These are phyloP conservation scores for Nannochloropsis oceanica DNA, from an alignment of 108 stramenopile species.

Conservation along the genomic window DNA sequence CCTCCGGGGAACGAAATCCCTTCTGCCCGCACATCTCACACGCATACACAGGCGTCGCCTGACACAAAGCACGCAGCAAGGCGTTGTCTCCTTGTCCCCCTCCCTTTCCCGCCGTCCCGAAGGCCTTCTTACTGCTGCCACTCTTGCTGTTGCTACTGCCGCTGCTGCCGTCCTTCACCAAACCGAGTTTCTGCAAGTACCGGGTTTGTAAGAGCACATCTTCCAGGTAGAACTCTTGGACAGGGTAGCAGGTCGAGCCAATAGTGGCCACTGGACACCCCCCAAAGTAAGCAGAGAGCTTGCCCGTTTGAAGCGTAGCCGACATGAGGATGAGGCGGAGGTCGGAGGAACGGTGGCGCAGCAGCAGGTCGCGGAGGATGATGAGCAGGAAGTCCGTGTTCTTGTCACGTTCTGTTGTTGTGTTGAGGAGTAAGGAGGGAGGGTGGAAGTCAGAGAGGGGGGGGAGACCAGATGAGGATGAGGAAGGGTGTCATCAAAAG, in stretches of 20 bases:
- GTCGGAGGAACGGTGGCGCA: slow-evolving; percentile 1
- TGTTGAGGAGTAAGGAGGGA: background rate
- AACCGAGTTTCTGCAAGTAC: slow-evolving; percentile 21
- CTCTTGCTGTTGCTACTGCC: background rate
- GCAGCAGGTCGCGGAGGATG: slow-evolving; percentile 27
- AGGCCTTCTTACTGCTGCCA: background rate
- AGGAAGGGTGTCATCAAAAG: too few species aligned
- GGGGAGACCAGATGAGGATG: too few species aligned
- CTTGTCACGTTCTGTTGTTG: slow-evolving; percentile 32
- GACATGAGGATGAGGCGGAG: slow-evolving; percentile 77
- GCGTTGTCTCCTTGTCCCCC: background rate
- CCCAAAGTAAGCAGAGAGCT: slow-evolving; percentile 63
- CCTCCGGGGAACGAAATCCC: slow-evolving; percentile 21
- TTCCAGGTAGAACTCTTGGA: slow-evolving; percentile 45
- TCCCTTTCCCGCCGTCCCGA: background rate
- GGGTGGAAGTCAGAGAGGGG: too few species aligned
- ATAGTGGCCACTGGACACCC: slow-evolving; percentile 57
- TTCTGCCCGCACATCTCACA: background rate
- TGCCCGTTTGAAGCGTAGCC: slow-evolving; percentile 70
- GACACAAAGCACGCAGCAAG: slow-evolving; percentile 8
- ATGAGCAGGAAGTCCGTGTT: slow-evolving; percentile 44
- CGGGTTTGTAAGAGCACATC: slow-evolving; percentile 35
- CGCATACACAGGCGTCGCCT: background rate
- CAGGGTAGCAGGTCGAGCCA: slow-evolving; percentile 48
- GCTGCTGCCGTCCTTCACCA: background rate